These are phyloP conservation scores for Irpex sp. DNA, from an alignment of 1,284 basidiomycete species.

Conservation along the genomic window DNA sequence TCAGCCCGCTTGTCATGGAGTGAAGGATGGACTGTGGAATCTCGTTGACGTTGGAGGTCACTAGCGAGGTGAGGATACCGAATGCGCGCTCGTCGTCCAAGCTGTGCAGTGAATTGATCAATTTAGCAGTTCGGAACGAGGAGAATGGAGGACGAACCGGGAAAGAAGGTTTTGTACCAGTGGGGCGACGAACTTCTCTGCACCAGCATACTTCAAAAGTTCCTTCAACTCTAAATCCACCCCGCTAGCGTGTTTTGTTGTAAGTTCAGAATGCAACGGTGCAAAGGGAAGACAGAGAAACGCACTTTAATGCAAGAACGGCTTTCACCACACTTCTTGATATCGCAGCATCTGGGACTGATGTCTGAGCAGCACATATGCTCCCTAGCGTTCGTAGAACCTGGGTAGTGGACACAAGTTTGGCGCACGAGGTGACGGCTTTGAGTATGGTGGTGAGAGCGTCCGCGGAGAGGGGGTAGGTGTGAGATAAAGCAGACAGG, in stretches of 20 bases:
- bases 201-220: constrained; percentile 44
- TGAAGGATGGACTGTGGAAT: constrained; percentile 37
- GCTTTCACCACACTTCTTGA: constrained; percentile 37
- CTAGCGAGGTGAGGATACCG: constrained; percentile 40
- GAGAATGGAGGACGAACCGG: constrained; percentile 32
- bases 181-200: constrained; percentile 57
- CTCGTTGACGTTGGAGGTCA: constrained; percentile 35
- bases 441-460: constrained; percentile 57
- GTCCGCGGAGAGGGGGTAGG: constrained; percentile 49
- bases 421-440: constrained; percentile 50
- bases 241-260: constrained; percentile 32
- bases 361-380: constrained; percentile 55
- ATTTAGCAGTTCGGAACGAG: background rate
- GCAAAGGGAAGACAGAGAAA: constrained; percentile 4
- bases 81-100: constrained; percentile 37
- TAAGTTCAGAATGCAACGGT: no score
- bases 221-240: constrained; percentile 44
- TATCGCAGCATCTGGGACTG: constrained; percentile 27
- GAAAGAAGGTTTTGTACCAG: constrained; percentile 41
- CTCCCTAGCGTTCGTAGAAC: constrained; percentile 56
- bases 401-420: constrained; percentile 46
- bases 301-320: constrained; percentile 45
- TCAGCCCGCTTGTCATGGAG: constrained; percentile 37
- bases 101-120: constrained; percentile 37
- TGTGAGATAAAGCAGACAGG: constrained; percentile 62